phyloP scores from a whole-genome alignment of 2,329 filamentous ascomycete species.

The Ceratocystis lukuohia region DNA sequence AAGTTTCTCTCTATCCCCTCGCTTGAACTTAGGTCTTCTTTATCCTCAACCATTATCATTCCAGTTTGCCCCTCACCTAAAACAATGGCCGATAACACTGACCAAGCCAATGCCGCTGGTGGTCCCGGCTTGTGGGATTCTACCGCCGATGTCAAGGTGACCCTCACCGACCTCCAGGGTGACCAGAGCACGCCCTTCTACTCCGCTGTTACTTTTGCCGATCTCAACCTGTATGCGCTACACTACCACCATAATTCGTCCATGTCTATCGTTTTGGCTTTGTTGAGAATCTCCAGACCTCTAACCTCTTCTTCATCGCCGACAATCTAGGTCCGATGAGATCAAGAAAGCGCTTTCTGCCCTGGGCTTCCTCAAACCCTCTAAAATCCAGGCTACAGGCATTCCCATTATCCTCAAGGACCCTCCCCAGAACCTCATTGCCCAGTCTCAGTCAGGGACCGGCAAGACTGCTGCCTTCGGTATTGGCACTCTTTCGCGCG shows the following conservation, averaged over 20 bases:
- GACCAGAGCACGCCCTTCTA: slow-evolving; percentile 79
- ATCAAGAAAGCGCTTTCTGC: slow-evolving; percentile 65
- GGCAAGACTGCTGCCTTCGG: slow-evolving; percentile 97
- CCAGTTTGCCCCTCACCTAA: slow-evolving; percentile 20
- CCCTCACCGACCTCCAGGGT: slow-evolving; percentile 75
- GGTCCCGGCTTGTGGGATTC: slow-evolving; percentile 53
- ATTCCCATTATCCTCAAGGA: slow-evolving; percentile 76
- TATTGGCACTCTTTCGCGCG: slow-evolving; percentile 74
- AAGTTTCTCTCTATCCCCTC: not conserved
- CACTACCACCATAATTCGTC: slow-evolving; percentile 17
- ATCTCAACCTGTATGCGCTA: slow-evolving; percentile 59
- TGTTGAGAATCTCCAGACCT: not conserved
- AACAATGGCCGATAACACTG: slow-evolving; percentile 25
- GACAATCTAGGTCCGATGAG: slow-evolving; percentile 27
- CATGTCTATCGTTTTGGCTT: not conserved
- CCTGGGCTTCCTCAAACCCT: slow-evolving; percentile 87
- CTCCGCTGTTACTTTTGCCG: slow-evolving; percentile 70
- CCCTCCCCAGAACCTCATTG: slow-evolving; percentile 88
- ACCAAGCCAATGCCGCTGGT: slow-evolving; percentile 28
- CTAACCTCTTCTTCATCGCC: slow-evolving; percentile 12
- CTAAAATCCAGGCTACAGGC: slow-evolving; percentile 93
- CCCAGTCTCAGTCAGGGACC: slow-evolving; percentile 97
- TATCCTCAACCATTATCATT: slow-evolving; percentile 14
- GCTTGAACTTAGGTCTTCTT: slow-evolving; percentile 19
- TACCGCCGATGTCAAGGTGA: slow-evolving; percentile 81